Percentiles rank a stretch among this genome's conserved stretches.
These are phyloP conservation scores for Oryza glumipatula DNA, from an alignment of 176 grass and related monocot genomes.

Conservation along the genomic window DNA sequence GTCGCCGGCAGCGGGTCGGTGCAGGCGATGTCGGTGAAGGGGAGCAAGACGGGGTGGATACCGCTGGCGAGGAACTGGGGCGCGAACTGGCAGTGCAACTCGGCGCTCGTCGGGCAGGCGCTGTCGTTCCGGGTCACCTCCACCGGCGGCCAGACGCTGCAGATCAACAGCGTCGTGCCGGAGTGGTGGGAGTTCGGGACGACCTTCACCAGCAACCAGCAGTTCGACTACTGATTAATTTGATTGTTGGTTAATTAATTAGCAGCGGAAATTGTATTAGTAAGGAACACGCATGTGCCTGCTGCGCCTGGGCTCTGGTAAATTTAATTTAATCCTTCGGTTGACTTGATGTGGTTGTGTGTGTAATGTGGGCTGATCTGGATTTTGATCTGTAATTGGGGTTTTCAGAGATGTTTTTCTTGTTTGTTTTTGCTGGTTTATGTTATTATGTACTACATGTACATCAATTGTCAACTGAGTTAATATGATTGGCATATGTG, in stretches of 20 bases:
- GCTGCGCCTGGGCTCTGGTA: not conserved
- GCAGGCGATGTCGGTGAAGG: conserved; percentile 30
- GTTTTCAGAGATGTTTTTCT: not conserved
- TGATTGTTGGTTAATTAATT: not conserved
- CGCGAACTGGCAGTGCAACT: conserved; percentile 50
- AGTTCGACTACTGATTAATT: conserved; percentile 49
- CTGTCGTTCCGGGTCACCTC: conserved; percentile 63
- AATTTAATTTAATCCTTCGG: not conserved
- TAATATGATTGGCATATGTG: not conserved
- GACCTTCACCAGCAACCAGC: conserved; percentile 45
- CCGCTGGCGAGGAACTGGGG: conserved; percentile 46
- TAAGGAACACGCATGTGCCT: not conserved
- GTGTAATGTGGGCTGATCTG: conserved; percentile 33
- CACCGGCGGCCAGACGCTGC: conserved; percentile 53
- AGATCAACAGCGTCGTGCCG: conserved; percentile 26
- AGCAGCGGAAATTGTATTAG: not conserved
- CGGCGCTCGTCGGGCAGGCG: conserved; percentile 33
- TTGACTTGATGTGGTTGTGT: conserved; percentile 22
- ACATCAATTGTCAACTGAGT: not conserved
- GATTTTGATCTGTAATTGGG: conserved; percentile 5
- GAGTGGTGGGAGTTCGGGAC: conserved; percentile 53
- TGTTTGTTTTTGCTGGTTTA: not conserved
- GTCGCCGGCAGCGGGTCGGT: conserved; percentile 45
- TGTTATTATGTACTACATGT: not conserved
- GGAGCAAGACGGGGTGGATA: conserved; percentile 26